phyloP scores from a whole-genome alignment of 2,329 filamentous ascomycete species.

The Monilinia aucupariae region DNA sequence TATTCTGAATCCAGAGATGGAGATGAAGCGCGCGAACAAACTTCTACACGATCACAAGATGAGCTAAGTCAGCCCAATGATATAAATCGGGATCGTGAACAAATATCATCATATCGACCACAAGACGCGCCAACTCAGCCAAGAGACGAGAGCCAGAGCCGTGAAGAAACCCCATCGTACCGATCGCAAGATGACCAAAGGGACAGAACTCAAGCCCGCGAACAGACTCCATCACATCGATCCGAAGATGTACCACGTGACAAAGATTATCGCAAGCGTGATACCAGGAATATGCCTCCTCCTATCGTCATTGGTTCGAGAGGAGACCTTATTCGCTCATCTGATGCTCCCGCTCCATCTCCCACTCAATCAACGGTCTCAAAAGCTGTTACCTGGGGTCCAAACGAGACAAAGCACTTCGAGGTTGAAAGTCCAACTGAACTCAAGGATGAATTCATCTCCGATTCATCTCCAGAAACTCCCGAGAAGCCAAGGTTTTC shows the following conservation, averaged over 20 bases:
- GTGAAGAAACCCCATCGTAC: neutral
- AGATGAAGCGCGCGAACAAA: neutral
- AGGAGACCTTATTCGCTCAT: constrained; percentile 38
- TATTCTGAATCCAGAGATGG: neutral
- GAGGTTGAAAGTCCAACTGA: constrained; percentile 54
- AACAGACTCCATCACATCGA: neutral
- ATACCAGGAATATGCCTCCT: constrained; percentile 24
- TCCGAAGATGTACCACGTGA: constrained; percentile 4
- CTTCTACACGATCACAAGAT: neutral
- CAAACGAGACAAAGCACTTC: constrained; percentile 60
- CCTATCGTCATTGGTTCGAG: constrained; percentile 40
- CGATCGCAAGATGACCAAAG: neutral
- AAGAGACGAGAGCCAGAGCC: neutral
- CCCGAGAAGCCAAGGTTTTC: constrained; percentile 33
- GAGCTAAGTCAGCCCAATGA: neutral
- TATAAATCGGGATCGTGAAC: neutral
- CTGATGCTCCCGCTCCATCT: constrained; percentile 21
- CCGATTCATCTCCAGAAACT: constrained; percentile 31
- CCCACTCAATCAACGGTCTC: constrained; percentile 42
- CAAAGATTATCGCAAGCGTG: constrained; percentile 23
- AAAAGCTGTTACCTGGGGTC: constrained; percentile 59
- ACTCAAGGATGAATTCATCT: constrained; percentile 30
- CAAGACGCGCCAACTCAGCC: neutral
- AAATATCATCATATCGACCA: neutral
- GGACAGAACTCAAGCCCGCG: neutral